These are phyloP conservation scores for Strobilomyces confusus DNA, from an alignment of 768 basidiomycete species.

Conservation along the genomic window DNA sequence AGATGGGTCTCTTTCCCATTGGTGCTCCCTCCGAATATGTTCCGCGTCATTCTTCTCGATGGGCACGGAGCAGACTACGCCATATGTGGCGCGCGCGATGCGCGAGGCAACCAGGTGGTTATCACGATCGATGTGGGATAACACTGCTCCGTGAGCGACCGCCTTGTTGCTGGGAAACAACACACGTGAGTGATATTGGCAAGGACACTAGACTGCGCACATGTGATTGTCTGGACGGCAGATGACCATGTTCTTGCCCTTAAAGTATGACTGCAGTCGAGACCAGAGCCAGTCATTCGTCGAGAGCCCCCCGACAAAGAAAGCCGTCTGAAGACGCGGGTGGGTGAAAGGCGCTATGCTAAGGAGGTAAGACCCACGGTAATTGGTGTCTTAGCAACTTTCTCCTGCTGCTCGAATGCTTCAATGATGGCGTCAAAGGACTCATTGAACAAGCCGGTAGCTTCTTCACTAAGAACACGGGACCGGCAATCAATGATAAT, in stretches of 20 bases:
- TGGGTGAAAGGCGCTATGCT: not conserved
- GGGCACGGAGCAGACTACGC: constrained; percentile 1
- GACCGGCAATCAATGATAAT: not conserved
- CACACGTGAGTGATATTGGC: not conserved
- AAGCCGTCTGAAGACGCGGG: constrained; percentile 2
- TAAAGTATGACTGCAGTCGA: constrained; percentile 12
- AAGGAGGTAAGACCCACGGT: not conserved
- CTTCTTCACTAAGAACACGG: constrained; percentile 6
- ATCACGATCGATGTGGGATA: not conserved
- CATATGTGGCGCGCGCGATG: not conserved
- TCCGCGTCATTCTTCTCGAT: constrained; percentile 2
- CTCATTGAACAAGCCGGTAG: constrained; percentile 6
- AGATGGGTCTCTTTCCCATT: not conserved
- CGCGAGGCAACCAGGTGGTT: not conserved
- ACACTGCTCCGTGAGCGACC: not conserved
- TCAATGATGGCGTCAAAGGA: constrained; percentile 5
- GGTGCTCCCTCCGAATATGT: constrained; percentile 4
- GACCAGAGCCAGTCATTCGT: constrained; percentile 11
- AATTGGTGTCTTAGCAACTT: not conserved
- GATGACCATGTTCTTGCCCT: not conserved
- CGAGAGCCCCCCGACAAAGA: constrained; percentile 12
- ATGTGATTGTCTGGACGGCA: constrained; percentile 7
- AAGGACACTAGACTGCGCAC: not conserved
- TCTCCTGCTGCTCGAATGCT: constrained; percentile 13
- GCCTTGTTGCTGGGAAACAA: constrained; percentile 2